Conservation (phyloP, 805 yeast genomes). For the Candida orba region DNA sequence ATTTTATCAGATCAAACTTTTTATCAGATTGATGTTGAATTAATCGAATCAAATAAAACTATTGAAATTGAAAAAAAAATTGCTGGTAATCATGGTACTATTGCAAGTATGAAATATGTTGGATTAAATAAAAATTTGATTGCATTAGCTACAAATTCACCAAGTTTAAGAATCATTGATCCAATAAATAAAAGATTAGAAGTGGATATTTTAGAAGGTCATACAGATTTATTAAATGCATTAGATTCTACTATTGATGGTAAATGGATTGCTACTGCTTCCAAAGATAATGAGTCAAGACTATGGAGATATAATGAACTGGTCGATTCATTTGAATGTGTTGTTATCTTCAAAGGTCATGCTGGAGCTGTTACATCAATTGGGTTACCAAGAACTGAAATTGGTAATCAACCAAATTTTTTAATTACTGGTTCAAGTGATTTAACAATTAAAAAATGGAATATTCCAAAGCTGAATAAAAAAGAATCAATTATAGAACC, state of each 20-base stretch:
- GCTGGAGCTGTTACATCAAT: slow-evolving; percentile 81
- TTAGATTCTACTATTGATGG: slow-evolving; percentile 78
- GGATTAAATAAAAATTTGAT: slow-evolving; percentile 52
- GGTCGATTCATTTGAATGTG: slow-evolving; percentile 32
- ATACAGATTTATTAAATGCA: slow-evolving; percentile 75
- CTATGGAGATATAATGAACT: slow-evolving; percentile 65
- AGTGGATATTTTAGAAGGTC: slow-evolving; percentile 67
- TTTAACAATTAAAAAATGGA: slow-evolving; percentile 80
- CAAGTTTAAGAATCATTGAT: slow-evolving; percentile 71
- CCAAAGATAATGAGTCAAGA: slow-evolving; percentile 81
- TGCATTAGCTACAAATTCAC: slow-evolving; percentile 92
- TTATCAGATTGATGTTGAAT: slow-evolving; percentile 35
- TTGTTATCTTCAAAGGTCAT: slow-evolving; percentile 76
- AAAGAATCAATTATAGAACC: slow-evolving; percentile 13
- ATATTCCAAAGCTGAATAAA: slow-evolving; percentile 64
- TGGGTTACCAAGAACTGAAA: slow-evolving; percentile 43
- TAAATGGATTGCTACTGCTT: slow-evolving; percentile 83
- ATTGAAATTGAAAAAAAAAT: slow-evolving; percentile 47
- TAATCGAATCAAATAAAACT: slow-evolving; percentile 22
- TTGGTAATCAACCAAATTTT: slow-evolving; percentile 43
- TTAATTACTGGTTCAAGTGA: slow-evolving; percentile 90
- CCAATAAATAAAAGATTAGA: slow-evolving; percentile 50
- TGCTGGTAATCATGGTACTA: slow-evolving; percentile 94
- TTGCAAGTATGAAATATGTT: slow-evolving; percentile 79
- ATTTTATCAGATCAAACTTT: slow-evolving; percentile 85